phyloP scores from a whole-genome alignment of 176 grass and related monocot genomes.

The Leersia perrieri region DNA sequence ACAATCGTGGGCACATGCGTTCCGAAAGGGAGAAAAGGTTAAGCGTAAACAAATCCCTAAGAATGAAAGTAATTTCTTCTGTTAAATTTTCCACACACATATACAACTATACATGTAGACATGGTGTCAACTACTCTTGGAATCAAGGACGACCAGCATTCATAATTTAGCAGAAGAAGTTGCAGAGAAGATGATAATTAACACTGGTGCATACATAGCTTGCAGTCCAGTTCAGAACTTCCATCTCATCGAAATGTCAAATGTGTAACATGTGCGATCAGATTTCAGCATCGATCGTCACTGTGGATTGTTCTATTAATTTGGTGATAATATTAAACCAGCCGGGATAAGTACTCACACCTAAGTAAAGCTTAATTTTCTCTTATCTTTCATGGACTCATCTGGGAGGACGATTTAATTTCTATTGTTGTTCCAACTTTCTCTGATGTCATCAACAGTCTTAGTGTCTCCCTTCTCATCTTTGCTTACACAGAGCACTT shows the following conservation, averaged over 20 bases:
- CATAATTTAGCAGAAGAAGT: neutral
- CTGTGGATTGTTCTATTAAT: neutral
- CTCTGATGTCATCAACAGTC: slow-evolving; percentile 1
- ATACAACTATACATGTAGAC: neutral
- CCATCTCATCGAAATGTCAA: neutral
- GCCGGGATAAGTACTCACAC: neutral
- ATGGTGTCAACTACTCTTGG: too few relatives aligned
- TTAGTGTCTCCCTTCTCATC: neutral
- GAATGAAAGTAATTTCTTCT: too few relatives aligned
- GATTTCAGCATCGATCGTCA: neutral
- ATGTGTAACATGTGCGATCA: slow-evolving; percentile 1
- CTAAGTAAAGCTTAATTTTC: neutral
- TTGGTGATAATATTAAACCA: neutral
- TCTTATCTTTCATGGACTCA: slow-evolving; percentile 11
- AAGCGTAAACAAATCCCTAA: too few relatives aligned
- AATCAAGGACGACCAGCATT: too few relatives aligned
- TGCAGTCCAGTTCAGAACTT: neutral
- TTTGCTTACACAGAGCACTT: neutral
- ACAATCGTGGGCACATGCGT: neutral
- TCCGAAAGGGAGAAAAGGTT: neutral
- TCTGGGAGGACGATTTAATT: neutral
- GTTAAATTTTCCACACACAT: neutral
- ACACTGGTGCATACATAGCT: neutral
- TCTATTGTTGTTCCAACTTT: neutral
- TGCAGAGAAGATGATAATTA: neutral